A percentile compares a stretch with the other conserved stretches of the same genome.
These are phyloP conservation scores for Tanacetum coccineum DNA, from an alignment of 129 eudicot genomes.

Conservation along the genomic window DNA sequence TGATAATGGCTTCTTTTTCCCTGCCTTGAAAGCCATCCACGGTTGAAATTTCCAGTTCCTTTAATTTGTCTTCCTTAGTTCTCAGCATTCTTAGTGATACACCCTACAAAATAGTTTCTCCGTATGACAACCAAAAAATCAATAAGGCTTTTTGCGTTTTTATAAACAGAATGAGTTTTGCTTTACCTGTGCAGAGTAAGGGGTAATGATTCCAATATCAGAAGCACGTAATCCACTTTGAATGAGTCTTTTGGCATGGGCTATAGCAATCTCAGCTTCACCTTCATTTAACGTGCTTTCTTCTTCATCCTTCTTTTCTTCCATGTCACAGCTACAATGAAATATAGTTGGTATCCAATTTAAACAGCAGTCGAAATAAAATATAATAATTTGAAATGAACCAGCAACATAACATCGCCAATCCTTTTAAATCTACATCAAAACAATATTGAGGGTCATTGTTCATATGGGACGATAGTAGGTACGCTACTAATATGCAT, in stretches of 20 bases:
- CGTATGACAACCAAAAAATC: not conserved
- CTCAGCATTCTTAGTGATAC: constrained; percentile 65
- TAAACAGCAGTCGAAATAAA: not conserved
- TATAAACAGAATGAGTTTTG: not conserved
- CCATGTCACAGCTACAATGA: constrained; percentile 81
- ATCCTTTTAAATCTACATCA: not conserved
- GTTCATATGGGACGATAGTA: not conserved
- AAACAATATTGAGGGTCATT: not conserved
- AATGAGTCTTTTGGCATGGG: constrained; percentile 88
- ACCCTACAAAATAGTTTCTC: constrained; percentile 45
- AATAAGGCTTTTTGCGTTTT: not conserved
- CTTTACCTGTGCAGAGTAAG: constrained; percentile 89
- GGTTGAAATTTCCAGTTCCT: constrained; percentile 84
- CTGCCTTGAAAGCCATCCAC: constrained; percentile 99
- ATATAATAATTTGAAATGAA: not conserved
- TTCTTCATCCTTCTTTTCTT: constrained; percentile 98
- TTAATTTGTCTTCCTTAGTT: constrained; percentile 68
- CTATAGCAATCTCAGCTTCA: constrained; percentile 91
- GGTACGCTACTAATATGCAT: constrained; percentile 14
- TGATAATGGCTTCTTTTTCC: constrained; percentile 93
- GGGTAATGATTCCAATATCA: constrained; percentile 90
- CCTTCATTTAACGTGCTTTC: constrained; percentile 97
- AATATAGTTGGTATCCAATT: not conserved
- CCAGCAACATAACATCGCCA: not conserved
- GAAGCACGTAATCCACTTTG: constrained; percentile 84